phyloP scores from a whole-genome alignment of 2,329 filamentous ascomycete genomes.

The Nannizziopsis barbatae region DNA sequence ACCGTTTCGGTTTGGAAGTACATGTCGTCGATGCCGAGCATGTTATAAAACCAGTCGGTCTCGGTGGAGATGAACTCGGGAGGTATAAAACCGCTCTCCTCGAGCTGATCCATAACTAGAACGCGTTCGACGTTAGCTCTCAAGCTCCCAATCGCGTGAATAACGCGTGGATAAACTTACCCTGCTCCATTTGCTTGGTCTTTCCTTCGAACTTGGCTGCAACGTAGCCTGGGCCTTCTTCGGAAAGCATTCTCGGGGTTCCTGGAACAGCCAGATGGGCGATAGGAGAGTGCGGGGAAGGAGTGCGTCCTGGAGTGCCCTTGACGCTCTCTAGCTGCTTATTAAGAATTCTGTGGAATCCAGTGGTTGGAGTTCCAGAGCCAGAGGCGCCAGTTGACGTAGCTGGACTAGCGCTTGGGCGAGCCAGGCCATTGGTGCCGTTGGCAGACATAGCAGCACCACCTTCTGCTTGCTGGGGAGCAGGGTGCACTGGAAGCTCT shows the following conservation, averaged over 20 bases:
- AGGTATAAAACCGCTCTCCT: slow-evolving; percentile 75
- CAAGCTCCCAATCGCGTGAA: slow-evolving; percentile 11
- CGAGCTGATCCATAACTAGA: slow-evolving; percentile 70
- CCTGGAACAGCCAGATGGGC: slow-evolving; percentile 67
- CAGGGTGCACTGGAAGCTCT: slow-evolving; percentile 4
- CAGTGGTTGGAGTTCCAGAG: slow-evolving; percentile 30
- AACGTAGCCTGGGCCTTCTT: slow-evolving; percentile 85
- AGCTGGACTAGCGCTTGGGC: slow-evolving; percentile 23
- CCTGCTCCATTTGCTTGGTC: slow-evolving; percentile 74
- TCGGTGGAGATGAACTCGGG: slow-evolving; percentile 70
- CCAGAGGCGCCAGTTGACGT: slow-evolving; percentile 29
- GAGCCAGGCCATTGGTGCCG: slow-evolving; percentile 8
- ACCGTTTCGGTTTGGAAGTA: slow-evolving; percentile 89
- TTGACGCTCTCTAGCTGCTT: slow-evolving; percentile 48
- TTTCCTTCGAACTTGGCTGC: slow-evolving; percentile 92
- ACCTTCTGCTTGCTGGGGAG: background rate
- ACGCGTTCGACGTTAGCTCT: background rate
- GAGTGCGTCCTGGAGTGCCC: slow-evolving; percentile 49
- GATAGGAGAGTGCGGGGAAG: slow-evolving; percentile 62
- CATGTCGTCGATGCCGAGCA: slow-evolving; percentile 95
- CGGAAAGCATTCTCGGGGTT: slow-evolving; percentile 63
- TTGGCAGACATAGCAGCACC: background rate
- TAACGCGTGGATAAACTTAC: slow-evolving; percentile 38
- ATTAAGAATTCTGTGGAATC: slow-evolving; percentile 38
- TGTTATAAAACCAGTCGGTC: slow-evolving; percentile 93